These are phyloP conservation scores for Phlyctochytrium arcticum DNA, from an alignment of 192 early-diverging fungal species.

Conservation along the genomic window DNA sequence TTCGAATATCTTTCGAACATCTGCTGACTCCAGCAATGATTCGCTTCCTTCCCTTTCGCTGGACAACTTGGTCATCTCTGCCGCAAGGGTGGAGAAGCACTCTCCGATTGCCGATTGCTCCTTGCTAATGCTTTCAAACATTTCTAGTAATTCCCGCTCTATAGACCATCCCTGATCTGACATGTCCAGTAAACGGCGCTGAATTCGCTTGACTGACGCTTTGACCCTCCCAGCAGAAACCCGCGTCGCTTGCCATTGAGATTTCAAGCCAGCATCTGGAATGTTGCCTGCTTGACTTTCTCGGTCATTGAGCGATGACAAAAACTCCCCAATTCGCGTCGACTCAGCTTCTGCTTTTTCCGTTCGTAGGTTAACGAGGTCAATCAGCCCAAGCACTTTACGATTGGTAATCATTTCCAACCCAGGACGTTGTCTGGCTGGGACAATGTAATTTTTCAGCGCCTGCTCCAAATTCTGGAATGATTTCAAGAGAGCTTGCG, in stretches of 20 bases:
- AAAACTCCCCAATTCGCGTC: background rate
- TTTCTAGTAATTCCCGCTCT: no score
- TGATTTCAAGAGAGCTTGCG: slow-evolving; percentile 58
- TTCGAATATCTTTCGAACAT: no score
- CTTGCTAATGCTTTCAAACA: background rate
- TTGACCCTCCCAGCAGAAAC: background rate
- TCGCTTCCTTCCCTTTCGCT: no score
- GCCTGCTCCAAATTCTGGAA: background rate
- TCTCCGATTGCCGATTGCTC: no score
- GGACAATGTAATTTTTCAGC: background rate
- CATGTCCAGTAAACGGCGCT: background rate
- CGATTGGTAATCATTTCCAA: background rate
- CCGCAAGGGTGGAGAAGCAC: no score
- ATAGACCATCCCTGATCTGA: background rate
- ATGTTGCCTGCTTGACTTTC: background rate
- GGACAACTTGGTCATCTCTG: no score
- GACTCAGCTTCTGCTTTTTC: slow-evolving; percentile 1
- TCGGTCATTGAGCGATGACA: background rate
- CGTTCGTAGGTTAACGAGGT: background rate
- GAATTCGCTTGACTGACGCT: background rate
- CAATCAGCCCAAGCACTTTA: background rate
- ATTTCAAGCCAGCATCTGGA: background rate
- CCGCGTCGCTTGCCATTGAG: background rate
- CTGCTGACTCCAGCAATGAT: no score
- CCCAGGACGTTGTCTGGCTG: background rate